Base-by-base conservation (phyloP, 768 basidiomycete species). In the Phaeotremella fagi region DNA sequence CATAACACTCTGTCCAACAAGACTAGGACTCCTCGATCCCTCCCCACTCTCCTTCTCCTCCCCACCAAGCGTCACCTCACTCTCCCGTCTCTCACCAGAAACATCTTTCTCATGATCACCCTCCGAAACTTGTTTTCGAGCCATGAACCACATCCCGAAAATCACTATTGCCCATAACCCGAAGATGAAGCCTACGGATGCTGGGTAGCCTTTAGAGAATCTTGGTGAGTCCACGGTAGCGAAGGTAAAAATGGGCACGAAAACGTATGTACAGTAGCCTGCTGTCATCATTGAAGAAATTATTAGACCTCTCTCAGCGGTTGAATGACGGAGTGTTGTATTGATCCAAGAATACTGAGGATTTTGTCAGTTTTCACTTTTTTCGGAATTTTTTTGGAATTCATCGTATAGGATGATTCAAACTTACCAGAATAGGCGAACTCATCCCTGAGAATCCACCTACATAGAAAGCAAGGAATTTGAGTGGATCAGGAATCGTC, bases 201-300 rank as follows among this genome's bases (percentile, higher is more conserved):
- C 52, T 18, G 66, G 66, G 48, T 65, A 68, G 6, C 66, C 66
- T 22, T 68, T 41, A 4, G 26, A 24, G 55, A 62, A 68, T 3
- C 52, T 26, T 2, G 66, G 66, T 4, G 66, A 59, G 26, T 68
- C 54, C 26, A 68, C 56, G 4, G 66, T 68, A 14, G 66, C 59
- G 58, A 59, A 68, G 31, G 63, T 68, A 48, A 68, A 61, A 1
- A 68, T 50, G 0, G 66, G 66, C 3, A 68, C 54, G 57, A 57
- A 62, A 53, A 65, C 53, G n/a, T 63, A 52, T 3, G 52, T 53
- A 47, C 51, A 48, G 51, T 62, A 68, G 0, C 66, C 66, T 26
- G 52, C 11, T 0, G 63, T 63, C 66, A 68, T 68, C 63, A 65
- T 68, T 22, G 52, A 52, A 16, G 52, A 50, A 42, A 65, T 64